Percentiles rank a stretch among this genome's conserved stretches.
phyloP scores from a whole-genome alignment of 495 filamentous ascomycete genomes.

The Chlorociboria aeruginascens region DNA sequence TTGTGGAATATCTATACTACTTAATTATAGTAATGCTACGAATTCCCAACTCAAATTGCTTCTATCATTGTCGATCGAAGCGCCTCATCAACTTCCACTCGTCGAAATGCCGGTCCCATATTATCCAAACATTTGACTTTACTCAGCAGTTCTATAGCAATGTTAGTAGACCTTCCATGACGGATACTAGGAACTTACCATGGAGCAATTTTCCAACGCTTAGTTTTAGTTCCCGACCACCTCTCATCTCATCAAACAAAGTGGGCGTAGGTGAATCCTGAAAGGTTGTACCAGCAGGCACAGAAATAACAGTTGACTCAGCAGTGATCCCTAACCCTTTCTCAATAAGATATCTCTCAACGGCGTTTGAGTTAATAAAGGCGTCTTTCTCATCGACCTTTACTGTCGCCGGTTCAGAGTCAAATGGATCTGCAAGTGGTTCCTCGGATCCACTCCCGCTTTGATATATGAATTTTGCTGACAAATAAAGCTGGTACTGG shows the following conservation, averaged over 20 bases:
- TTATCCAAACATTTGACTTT: background rate
- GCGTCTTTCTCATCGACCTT: background rate
- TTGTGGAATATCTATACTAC: too few species aligned
- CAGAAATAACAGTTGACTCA: background rate
- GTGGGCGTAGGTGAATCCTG: background rate
- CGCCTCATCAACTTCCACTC: background rate
- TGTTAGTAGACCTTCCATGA: background rate
- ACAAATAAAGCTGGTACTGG: too few species aligned
- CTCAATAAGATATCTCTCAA: background rate
- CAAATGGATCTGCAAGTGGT: too few species aligned
- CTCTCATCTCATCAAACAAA: background rate
- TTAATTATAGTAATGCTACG: too few species aligned
- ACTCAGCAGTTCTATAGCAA: background rate
- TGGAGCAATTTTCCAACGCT: background rate
- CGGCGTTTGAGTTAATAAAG: background rate
- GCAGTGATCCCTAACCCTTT: background rate
- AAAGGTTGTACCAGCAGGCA: background rate
- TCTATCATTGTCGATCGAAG: background rate
- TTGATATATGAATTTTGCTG: too few species aligned
- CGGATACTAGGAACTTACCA: background rate
- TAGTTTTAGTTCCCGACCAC: background rate
- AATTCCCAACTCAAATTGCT: background rate
- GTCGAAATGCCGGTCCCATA: background rate
- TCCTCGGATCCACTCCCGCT: too few species aligned
- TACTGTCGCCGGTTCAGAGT: background rate